These are phyloP conservation scores for Corymbia calophylla DNA, from an alignment of 441 rosid genomes.

Conservation along the genomic window DNA sequence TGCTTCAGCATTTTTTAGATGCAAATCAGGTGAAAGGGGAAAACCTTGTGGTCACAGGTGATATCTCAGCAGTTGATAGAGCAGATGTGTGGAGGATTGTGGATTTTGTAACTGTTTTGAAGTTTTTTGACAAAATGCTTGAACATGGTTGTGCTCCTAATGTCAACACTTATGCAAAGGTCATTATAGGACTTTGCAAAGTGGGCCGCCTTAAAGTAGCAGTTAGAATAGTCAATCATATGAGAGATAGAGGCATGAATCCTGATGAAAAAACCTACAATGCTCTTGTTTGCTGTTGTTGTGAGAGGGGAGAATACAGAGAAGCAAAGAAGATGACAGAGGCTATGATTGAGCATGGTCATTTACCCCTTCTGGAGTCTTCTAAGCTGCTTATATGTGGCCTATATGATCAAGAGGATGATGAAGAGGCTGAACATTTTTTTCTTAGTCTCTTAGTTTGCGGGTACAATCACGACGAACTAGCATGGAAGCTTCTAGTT, in stretches of 20 bases:
- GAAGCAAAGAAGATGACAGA: slow-evolving; percentile 44
- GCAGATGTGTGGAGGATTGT: slow-evolving; percentile 45
- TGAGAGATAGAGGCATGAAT: slow-evolving; percentile 41
- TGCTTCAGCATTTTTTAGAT: slow-evolving; percentile 46
- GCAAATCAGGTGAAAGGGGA: slow-evolving; percentile 28
- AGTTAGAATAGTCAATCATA: slow-evolving; percentile 32
- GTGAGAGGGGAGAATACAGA: slow-evolving; percentile 31
- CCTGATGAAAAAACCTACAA: slow-evolving; percentile 46
- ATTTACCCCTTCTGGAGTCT: slow-evolving; percentile 58
- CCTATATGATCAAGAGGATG: slow-evolving; percentile 38
- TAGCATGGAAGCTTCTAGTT: slow-evolving; percentile 72
- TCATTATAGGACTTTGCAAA: slow-evolving; percentile 60
- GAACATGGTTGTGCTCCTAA: slow-evolving; percentile 49
- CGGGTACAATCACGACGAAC: slow-evolving; percentile 60
- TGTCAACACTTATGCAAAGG: slow-evolving; percentile 38
- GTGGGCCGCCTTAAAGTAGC: slow-evolving; percentile 40
- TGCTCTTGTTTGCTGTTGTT: slow-evolving; percentile 55
- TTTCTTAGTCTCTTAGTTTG: slow-evolving; percentile 41
- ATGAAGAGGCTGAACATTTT: slow-evolving; percentile 41
- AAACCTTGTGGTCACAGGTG: slow-evolving; percentile 8
- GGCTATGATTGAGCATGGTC: slow-evolving; percentile 46
- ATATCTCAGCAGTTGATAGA: slow-evolving; percentile 10
- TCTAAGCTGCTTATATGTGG: slow-evolving; percentile 51
- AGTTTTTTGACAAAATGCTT: slow-evolving; percentile 51
- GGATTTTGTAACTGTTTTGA: slow-evolving; percentile 41